A percentile compares a stretch with the other conserved stretches of the same genome.
Conservation (phyloP, 331 rosid species). For the Pyracantha coccinea region DNA sequence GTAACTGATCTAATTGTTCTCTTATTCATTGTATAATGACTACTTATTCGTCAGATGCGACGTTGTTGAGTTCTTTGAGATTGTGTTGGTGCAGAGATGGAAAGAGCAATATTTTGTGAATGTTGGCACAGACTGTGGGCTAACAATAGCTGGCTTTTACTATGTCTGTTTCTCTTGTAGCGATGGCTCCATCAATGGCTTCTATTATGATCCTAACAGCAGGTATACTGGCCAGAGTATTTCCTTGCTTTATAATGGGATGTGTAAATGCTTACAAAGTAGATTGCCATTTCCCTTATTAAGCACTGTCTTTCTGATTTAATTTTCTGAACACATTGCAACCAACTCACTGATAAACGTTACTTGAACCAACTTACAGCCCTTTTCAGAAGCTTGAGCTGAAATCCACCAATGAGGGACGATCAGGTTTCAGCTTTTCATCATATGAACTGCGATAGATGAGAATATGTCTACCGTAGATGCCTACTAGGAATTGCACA, state of each 20-base stretch:
- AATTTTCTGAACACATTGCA: neutral
- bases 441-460: constrained; percentile 66
- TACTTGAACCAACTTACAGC: constrained; percentile 46
- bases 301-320: neutral
- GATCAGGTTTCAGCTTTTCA: constrained; percentile 80
- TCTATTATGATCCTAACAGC: constrained; percentile 90
- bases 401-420: constrained; percentile 76
- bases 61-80: constrained; percentile 1
- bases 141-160: constrained; percentile 95
- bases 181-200: constrained; percentile 92
- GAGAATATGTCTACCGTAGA: neutral
- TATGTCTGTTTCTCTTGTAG: constrained; percentile 91
- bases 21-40: neutral
- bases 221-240: constrained; percentile 29
- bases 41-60: neutral
- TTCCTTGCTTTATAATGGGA: neutral
- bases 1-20: constrained; percentile 28
- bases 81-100: constrained; percentile 74
- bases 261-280: neutral
- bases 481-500: neutral
- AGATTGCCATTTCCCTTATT: neutral
- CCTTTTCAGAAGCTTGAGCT: constrained; percentile 96
- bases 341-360: constrained; percentile 2
- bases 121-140: constrained; percentile 95
- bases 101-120: constrained; percentile 96